Evolutionary conservation across 345 rosid genomes (phyloP).

Genomic region (Moricandia arvensis): DNA sequence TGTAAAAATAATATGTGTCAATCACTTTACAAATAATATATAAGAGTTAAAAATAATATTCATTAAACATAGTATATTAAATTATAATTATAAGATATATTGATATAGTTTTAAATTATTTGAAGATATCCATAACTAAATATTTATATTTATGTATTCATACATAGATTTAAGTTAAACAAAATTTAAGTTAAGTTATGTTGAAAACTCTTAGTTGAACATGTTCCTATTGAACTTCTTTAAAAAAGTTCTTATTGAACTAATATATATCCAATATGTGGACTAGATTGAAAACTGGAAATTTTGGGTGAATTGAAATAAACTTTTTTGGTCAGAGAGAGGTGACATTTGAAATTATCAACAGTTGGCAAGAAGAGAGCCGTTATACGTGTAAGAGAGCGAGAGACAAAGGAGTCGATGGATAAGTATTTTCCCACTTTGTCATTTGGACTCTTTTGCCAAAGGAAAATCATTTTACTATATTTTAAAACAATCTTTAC

Average conservation of each 20-base stretch:
- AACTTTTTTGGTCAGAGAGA: neutral
- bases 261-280: neutral
- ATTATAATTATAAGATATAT: neutral
- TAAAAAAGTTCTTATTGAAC: no score
- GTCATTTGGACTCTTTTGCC: neutral
- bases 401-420: neutral
- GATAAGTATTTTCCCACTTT: neutral
- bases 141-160: no score
- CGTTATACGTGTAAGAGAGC: conserved; percentile 15
- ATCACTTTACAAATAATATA: no score
- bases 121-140: no score
- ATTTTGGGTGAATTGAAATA: neutral
- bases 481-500: neutral
- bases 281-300: neutral
- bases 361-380: conserved; percentile 22
- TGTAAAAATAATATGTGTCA: no score
- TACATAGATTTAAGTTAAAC: neutral
- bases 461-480: neutral
- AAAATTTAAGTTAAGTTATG: no score
- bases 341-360: conserved; percentile 1
- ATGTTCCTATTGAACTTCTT: no score
- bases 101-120: neutral
- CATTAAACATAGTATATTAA: no score
- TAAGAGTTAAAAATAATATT: no score
- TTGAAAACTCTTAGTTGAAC: neutral